Evolutionary conservation across 257 asterid species (phyloP).

Genomic region (Solanum boliviense): DNA sequence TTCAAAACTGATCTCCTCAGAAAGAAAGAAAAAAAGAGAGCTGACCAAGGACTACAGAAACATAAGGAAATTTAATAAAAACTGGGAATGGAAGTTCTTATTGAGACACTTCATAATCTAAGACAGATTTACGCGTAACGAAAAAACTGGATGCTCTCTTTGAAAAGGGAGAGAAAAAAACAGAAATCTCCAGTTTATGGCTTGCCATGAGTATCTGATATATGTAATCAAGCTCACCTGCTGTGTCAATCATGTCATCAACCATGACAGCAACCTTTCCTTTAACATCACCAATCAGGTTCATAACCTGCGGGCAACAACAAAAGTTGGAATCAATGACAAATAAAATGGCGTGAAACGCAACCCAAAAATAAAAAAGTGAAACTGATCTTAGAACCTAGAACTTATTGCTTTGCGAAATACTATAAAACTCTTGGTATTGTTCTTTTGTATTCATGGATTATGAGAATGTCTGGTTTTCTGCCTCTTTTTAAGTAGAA

Average conservation of each 20-base stretch:
- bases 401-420: background rate
- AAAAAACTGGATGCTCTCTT: background rate
- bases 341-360: background rate
- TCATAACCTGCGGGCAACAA: conserved; percentile 56
- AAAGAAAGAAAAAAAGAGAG: background rate
- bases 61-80: background rate
- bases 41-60: background rate
- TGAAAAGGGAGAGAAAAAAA: background rate
- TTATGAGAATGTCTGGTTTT: background rate
- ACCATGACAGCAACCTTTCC: conserved; percentile 95
- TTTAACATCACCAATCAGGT: conserved; percentile 85
- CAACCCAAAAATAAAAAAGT: background rate
- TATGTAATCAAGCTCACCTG: conserved; percentile 36
- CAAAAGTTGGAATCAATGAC: background rate
- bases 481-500: background rate
- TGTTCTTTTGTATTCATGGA: background rate
- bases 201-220: background rate
- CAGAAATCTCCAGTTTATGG: background rate
- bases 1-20: background rate
- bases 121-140: background rate
- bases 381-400: background rate
- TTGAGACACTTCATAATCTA: background rate
- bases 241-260: conserved; percentile 96
- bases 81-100: background rate
- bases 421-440: background rate